A percentile compares a stretch with the other conserved stretches of the same genome.
phyloP scores from a whole-genome alignment of 257 asterid genomes.

The Petunia secreta region DNA sequence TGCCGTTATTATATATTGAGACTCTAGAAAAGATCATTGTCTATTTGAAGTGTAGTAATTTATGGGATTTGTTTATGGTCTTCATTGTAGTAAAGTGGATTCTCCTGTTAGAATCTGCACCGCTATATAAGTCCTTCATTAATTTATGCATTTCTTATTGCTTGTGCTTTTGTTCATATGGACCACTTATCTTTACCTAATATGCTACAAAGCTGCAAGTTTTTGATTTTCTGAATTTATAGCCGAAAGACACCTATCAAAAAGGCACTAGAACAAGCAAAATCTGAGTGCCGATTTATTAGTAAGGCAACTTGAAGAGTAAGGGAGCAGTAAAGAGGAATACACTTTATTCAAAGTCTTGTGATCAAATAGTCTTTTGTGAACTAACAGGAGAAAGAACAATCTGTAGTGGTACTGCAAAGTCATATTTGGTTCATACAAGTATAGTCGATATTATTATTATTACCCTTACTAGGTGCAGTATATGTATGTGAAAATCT shows the following conservation, averaged over 20 bases:
- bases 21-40: neutral
- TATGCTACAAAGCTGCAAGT: conserved; percentile 23
- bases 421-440: neutral
- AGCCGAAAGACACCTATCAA: conserved; percentile 30
- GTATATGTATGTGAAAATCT: neutral
- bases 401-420: neutral
- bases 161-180: neutral
- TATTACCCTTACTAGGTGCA: neutral
- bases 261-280: conserved; percentile 24
- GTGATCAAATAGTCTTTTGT: neutral
- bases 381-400: conserved; percentile 1
- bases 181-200: conserved; percentile 24
- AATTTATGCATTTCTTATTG: conserved; percentile 29
- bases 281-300: conserved; percentile 13
- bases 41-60: conserved; percentile 21
- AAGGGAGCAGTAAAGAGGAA: conserved; percentile 21
- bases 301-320: conserved; percentile 34
- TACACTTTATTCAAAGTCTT: neutral
- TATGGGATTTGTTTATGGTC: conserved; percentile 35
- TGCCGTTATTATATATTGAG: neutral
- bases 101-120: conserved; percentile 38
- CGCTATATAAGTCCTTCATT: conserved; percentile 27
- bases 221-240: neutral
- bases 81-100: conserved; percentile 39
- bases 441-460: neutral